Base-by-base conservation (phyloP, 2,329 filamentous ascomycete species). In the Epichloe brachyelytri region DNA sequence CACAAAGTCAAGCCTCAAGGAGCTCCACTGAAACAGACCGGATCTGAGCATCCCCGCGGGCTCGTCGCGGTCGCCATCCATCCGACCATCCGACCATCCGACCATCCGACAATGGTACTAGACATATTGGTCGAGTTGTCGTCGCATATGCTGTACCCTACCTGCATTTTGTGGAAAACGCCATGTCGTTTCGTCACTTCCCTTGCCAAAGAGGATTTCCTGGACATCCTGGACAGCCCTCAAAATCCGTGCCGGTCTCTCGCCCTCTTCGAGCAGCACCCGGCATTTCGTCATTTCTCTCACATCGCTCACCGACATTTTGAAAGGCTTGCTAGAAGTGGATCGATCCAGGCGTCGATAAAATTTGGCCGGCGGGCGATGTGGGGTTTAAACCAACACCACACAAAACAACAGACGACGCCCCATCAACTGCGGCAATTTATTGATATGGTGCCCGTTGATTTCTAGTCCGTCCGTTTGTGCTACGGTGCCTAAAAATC, bases 271-370 rank as follows among this genome's bases (percentile, higher is more conserved):
- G n/a, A 22, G 45, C 33, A 22, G 39, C 10, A 41, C 20, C 34
- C n/a, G 26, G 38, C 22, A 17, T 30, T 47, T 5, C 22, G 22
- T 48, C 3, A 2, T 36, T 19, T 10, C n/a, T 47, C n/a, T 14
- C 15, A n/a, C n/a, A 14, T 49, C 20, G 44, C 49, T 51, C 49
- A 53, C 52, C 52, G 52, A 53, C 49, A 51, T 53, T 53, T 53
- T 19, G 39, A 20, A 46, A 41, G 39, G 51, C 45, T 45, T 46
- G 49, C 45, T 2, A 15, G 22, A 34, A 36, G 48, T 51, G 52
- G 52, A 51, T 34, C 44, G 37, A 17, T 45, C 14, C 45, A 19
- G 46, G 30, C 38, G 30, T 40, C 40, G 48, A 44, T 26, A 43
- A 34, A 37, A 44, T 48, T 48, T 46, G 49, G 45, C 45, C 41